These are phyloP conservation scores for Oxytropis ochrocephala DNA, from an alignment of 306 rosid genomes.

Conservation along the genomic window DNA sequence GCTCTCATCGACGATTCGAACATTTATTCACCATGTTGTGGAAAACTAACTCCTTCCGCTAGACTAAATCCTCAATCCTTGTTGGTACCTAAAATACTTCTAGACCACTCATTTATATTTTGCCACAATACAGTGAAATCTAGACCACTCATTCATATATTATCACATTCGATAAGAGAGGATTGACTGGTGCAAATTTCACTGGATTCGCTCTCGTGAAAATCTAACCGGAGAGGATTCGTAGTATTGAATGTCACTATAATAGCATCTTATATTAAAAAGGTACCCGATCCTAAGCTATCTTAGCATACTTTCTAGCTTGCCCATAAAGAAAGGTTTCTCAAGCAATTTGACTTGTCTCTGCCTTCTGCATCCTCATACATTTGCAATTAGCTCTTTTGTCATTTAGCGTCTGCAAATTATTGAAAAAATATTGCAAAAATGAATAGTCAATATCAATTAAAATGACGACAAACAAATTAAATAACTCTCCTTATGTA, in stretches of 20 bases:
- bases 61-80: too few species aligned
- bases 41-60: too few species aligned
- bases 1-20: too few species aligned
- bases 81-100: too few species aligned
- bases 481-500: not conserved
- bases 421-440: not conserved
- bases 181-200: too few species aligned
- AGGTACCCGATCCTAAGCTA: slow-evolving; percentile 19
- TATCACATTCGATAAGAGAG: too few species aligned
- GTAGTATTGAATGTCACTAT: slow-evolving; percentile 10
- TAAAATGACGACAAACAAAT: not conserved
- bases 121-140: too few species aligned
- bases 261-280: slow-evolving; percentile 5
- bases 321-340: slow-evolving; percentile 8
- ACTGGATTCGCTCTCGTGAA: too few species aligned
- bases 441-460: not conserved
- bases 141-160: too few species aligned
- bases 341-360: slow-evolving; percentile 44
- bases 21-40: too few species aligned
- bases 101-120: too few species aligned
- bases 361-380: slow-evolving; percentile 38
- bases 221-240: too few species aligned
- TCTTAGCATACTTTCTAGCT: slow-evolving; percentile 21
- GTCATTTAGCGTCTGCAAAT: slow-evolving; percentile 58
- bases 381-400: slow-evolving; percentile 77